Evolutionary conservation across 139 green algal genomes (phyloP).

Genomic region (Auxenochlorella pyrenoidosa): DNA sequence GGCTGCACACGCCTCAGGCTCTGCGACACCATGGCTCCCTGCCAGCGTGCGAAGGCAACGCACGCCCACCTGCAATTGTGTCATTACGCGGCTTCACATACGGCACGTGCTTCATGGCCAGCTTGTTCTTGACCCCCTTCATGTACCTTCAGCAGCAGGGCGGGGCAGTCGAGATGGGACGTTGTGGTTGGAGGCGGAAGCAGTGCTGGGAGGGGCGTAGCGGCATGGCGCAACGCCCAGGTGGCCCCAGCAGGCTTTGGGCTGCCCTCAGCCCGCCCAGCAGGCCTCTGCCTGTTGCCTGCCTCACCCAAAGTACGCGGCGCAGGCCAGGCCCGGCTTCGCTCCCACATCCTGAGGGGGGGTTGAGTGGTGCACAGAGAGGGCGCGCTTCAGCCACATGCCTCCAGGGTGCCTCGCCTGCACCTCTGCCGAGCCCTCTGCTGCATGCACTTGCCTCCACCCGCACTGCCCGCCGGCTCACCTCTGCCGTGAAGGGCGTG

Average conservation of each 20-base stretch:
- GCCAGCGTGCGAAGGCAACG: slow-evolving; percentile 46
- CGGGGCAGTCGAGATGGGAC: background rate
- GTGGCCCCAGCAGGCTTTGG: too few species aligned
- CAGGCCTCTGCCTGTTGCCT: too few species aligned
- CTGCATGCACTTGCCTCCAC: background rate
- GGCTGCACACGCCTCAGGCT: too few species aligned
- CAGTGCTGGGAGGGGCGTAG: too few species aligned
- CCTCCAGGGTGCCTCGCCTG: too few species aligned
- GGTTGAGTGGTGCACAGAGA: too few species aligned
- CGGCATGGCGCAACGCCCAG: too few species aligned
- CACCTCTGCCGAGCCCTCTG: background rate
- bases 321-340: slow-evolving; percentile 35
- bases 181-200: too few species aligned
- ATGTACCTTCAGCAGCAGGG: slow-evolving; percentile 39
- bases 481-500: slow-evolving; percentile 45
- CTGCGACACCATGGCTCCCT: slow-evolving; percentile 23
- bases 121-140: slow-evolving; percentile 58
- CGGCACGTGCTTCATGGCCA: slow-evolving; percentile 58
- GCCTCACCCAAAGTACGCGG: slow-evolving; percentile 49
- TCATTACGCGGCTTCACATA: slow-evolving; percentile 75
- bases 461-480: background rate
- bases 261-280: too few species aligned
- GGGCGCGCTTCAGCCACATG: too few species aligned
- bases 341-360: slow-evolving; percentile 34
- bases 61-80: slow-evolving; percentile 49